Evolutionary conservation across 2,329 filamentous ascomycete genomes (phyloP).

Genomic region (Scopulariopsis brevicaulis): DNA sequence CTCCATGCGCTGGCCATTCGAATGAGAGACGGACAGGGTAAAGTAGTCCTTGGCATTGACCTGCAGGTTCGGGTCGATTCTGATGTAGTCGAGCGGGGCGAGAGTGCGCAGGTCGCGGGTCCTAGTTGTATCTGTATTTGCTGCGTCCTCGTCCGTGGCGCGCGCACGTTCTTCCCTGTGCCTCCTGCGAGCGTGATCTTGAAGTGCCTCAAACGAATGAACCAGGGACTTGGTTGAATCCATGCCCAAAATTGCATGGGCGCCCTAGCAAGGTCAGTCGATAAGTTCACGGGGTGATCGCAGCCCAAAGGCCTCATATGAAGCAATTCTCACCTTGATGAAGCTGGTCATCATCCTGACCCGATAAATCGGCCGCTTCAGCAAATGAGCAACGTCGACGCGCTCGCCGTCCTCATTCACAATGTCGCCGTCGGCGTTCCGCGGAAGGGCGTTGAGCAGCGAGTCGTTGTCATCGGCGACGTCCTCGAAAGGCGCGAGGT

Average conservation of each 20-base stretch:
- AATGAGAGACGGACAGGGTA: constrained; percentile 73
- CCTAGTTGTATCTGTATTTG: constrained; percentile 68
- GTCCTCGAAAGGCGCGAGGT: constrained; percentile 60
- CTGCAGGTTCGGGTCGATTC: constrained; percentile 65
- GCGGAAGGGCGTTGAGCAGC: constrained; percentile 45
- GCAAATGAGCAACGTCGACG: constrained; percentile 85
- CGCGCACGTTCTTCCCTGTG: constrained; percentile 59
- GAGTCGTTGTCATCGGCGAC: constrained; percentile 46
- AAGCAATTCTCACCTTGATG: constrained; percentile 46
- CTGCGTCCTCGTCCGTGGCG: constrained; percentile 72
- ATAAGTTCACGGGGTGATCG: neutral
- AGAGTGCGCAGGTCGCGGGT: constrained; percentile 71
- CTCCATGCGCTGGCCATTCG: constrained; percentile 78
- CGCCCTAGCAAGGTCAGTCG: constrained; percentile 27
- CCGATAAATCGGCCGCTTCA: constrained; percentile 80
- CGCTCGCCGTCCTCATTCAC: constrained; percentile 70
- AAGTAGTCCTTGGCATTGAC: constrained; percentile 89
- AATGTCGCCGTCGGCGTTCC: constrained; percentile 54
- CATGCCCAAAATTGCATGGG: constrained; percentile 42
- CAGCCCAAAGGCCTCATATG: neutral
- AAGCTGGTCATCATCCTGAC: constrained; percentile 81
- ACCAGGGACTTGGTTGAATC: constrained; percentile 28
- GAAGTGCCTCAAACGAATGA: constrained; percentile 55
- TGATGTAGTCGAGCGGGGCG: constrained; percentile 55
- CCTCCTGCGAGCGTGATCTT: constrained; percentile 61